Percentiles rank a stretch among this genome's conserved stretches.
Conservation (phyloP, 768 basidiomycete species). For the Tulasnella sp. region DNA sequence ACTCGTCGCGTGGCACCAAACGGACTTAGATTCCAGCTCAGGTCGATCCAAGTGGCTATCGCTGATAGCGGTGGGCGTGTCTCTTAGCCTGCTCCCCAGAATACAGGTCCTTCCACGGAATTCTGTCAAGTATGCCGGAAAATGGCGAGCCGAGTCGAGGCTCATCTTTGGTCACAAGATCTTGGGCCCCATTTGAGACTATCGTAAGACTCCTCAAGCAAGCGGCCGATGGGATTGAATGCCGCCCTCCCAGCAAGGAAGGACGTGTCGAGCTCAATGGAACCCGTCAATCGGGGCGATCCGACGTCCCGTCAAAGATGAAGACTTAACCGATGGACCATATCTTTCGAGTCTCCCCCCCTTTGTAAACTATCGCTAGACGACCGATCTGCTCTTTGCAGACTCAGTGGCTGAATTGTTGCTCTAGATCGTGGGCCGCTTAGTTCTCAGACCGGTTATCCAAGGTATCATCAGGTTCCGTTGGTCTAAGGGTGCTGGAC, state of each 20-base stretch:
- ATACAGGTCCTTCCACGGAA: neutral
- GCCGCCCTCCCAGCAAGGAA: neutral
- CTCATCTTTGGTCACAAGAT: constrained; percentile 3
- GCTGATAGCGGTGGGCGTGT: neutral
- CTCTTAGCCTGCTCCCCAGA: neutral
- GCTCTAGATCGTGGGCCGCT: neutral
- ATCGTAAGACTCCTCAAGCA: neutral
- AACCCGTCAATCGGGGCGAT: neutral
- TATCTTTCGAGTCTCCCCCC: neutral
- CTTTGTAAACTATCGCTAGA: neutral
- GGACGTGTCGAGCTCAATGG: neutral
- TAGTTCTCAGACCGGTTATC: neutral
- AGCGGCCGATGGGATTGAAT: neutral
- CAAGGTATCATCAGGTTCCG: neutral
- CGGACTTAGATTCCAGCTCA: constrained; percentile 5
- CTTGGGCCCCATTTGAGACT: neutral
- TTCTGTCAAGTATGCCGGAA: neutral
- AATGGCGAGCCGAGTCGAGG: neutral
- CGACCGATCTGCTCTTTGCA: neutral
- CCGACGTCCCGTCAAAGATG: neutral
- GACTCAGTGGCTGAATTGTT: neutral
- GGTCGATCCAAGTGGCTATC: neutral
- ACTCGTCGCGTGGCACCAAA: neutral
- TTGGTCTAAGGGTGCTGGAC: neutral
- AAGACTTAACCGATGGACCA: neutral